These are phyloP conservation scores for Plantago elongata DNA, from an alignment of 257 asterid genomes.

Conservation along the genomic window DNA sequence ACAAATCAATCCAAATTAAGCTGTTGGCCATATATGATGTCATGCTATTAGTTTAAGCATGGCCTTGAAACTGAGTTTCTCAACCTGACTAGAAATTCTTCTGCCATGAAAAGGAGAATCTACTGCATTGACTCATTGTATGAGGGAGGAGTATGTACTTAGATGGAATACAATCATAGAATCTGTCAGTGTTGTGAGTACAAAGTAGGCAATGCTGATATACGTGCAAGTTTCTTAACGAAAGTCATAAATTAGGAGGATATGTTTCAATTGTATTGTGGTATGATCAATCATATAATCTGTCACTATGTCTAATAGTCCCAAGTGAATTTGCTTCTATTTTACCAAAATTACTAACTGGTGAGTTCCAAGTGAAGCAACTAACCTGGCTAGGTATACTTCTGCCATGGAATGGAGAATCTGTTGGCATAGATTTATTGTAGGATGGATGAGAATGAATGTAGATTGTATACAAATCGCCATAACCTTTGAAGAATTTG, in stretches of 20 bases:
- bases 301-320: too few relatives aligned
- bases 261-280: too few relatives aligned
- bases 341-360: too few relatives aligned
- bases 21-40: too few relatives aligned
- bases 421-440: constrained; percentile 25
- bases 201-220: too few relatives aligned
- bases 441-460: constrained; percentile 44
- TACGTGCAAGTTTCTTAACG: too few relatives aligned
- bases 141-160: constrained; percentile 44
- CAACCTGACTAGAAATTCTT: constrained; percentile 47
- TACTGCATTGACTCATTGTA: constrained; percentile 28
- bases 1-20: too few relatives aligned
- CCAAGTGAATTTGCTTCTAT: too few relatives aligned
- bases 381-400: constrained; percentile 46
- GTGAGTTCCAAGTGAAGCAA: not conserved
- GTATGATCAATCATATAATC: too few relatives aligned
- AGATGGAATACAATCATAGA: constrained; percentile 42
- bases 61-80: not conserved
- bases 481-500: constrained; percentile 30
- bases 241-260: too few relatives aligned
- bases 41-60: not conserved
- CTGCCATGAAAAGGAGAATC: constrained; percentile 34
- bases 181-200: too few relatives aligned
- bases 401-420: constrained; percentile 32
- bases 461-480: constrained; percentile 38